Evolutionary conservation across 2,329 filamentous ascomycete species (phyloP), one percentile per base, ranked within the genome.

Genomic region (Venturia oleaginea): DNA sequence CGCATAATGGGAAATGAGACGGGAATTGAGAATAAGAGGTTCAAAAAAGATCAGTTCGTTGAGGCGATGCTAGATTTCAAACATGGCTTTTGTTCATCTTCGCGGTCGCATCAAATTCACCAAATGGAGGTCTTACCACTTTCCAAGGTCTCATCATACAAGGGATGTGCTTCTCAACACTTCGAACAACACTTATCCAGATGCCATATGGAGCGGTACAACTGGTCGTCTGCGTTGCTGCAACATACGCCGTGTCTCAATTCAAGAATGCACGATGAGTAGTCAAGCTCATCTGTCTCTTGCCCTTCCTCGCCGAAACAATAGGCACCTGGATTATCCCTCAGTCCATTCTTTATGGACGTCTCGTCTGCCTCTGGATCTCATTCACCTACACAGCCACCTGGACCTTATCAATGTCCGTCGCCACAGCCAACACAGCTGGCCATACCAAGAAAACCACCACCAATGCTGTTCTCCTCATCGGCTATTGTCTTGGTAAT

Each of bases 261-360:
- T 85, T 6, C 81, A 90, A 73, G 24, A 68, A 69, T 13, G 60
- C 64, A 4, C 68, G 66, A 19, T 65, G 70, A 8, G 70, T 72
- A 1, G 79, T 91, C 0, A 74, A 89, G 4, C 59, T 83, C 3
- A 88, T 85, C 68, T 91, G 87, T 66, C 78, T 92, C 0, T 88
- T 88, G 0, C 87, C 91, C 63, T 89, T 92, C 60, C 86, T 86
- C 0, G 89, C 89, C 0, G 91, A 86, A 70, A 83, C 82, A 3
- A 84, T 91, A 72, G 90, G 92, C 69, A 92, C 89, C 89, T 88
- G 85, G 72, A 83, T 80, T 79, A 7, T 80, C 86, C 67, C 86
- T 83, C 48, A 85, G 88, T 0, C 83, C 83, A 0, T 81, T 84
- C 0, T 88, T 88, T 0, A 86, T 92, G 0, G 81, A 84, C 0